A percentile compares a stretch with the other conserved stretches of the same genome.
phyloP scores from a whole-genome alignment of 2,329 filamentous ascomycete species.

The Diaporthe sp. region DNA sequence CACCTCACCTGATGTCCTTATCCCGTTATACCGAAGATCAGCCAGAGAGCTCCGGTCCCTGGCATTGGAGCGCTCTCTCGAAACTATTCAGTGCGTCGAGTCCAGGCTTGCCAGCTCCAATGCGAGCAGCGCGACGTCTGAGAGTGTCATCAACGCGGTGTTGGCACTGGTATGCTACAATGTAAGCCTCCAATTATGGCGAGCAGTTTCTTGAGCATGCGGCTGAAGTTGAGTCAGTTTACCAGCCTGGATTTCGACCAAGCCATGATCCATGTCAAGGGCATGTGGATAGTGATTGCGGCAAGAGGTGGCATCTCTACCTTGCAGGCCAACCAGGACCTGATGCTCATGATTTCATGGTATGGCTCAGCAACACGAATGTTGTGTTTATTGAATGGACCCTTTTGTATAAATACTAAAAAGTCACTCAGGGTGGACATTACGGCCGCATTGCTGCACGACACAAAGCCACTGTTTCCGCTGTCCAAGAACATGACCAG shows the following conservation, averaged over 20 bases:
- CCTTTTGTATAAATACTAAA: background rate
- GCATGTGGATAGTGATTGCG: slow-evolving; percentile 2
- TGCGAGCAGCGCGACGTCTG: background rate
- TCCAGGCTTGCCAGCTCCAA: background rate
- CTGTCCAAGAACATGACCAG: background rate
- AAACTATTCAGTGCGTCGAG: slow-evolving; percentile 10
- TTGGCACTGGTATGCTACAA: slow-evolving; percentile 7
- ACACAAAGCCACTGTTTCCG: slow-evolving; percentile 2
- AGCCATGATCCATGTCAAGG: slow-evolving; percentile 2
- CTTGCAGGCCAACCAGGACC: slow-evolving; percentile 2
- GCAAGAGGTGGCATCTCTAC: slow-evolving; percentile 15
- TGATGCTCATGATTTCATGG: slow-evolving; percentile 21
- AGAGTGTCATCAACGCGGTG: background rate
- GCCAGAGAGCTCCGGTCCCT: background rate
- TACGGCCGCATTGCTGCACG: slow-evolving; percentile 12
- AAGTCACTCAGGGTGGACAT: background rate
- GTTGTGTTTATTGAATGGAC: too few species aligned
- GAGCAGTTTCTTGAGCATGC: background rate
- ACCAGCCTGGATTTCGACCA: slow-evolving; percentile 5
- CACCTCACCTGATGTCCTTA: background rate
- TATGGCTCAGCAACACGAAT: background rate
- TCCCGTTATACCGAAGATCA: background rate
- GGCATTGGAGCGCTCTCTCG: background rate
- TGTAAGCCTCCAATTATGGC: slow-evolving; percentile 5
- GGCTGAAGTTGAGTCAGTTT: slow-evolving; percentile 1